Base-by-base conservation (phyloP, 768 basidiomycete species). In the Phanerochaete carnosa region DNA sequence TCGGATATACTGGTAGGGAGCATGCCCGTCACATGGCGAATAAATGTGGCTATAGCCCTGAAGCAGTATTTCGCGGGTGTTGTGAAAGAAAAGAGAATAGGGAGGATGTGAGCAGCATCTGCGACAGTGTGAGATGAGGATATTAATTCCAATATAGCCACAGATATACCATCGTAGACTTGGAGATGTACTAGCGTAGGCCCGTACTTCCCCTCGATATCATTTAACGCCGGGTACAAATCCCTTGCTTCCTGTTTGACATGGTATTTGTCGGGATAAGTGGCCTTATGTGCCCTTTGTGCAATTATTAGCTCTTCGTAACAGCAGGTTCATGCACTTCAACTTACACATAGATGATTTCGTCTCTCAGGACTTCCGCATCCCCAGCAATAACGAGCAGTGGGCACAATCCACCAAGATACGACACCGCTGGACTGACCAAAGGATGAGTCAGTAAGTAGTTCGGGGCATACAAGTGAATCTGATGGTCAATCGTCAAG, bases 351-450 rank as follows among this genome's bases (percentile, higher is more conserved):
- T 93, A 98, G 30, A 98, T 84, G 33, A 93, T 86, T 73, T 98
- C 96, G 69, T 98, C 96, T 57, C 95, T 79, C 45, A 98, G 73
- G 0, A 96, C 93, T 75, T 98, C 96, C 66, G 89, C 90, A 58
- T 97, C 91, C 43, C 96, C 87, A 0, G 87, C 90, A 64, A 95
- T 86, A 64, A 99, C 75, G 26, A 94, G 74, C 49, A 98, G 69
- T 13, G 97, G 97, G 1, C 93, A 93, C 0, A 99, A 73, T 1
- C 95, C 95, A 5, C 96, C 97, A 12, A 99, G 80, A 73, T 94
- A 95, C 0, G 84, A 84, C 63, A 90, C 70, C 8, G 82, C 85
- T 0, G 94, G 89, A 64, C 92, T 95, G 43, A 98, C 84, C 51
- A 94, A 80, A 1, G 95, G 95, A 69, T 95, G 92, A 2, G 68